These are phyloP conservation scores for Nakazawaea holstii DNA, from an alignment of 805 yeast species.

Conservation along the genomic window DNA sequence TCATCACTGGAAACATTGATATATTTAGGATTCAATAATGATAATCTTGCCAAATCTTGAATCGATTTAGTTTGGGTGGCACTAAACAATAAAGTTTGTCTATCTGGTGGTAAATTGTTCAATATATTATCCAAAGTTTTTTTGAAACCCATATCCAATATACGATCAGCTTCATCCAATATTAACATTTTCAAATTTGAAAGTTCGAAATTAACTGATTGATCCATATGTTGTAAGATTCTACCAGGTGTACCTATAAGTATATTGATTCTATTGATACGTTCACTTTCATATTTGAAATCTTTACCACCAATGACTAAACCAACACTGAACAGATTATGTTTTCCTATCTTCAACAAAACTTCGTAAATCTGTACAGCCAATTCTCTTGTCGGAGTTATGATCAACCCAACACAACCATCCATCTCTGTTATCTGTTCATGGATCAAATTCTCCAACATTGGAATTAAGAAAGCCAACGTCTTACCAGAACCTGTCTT, in stretches of 20 bases:
- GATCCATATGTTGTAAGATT: conserved; percentile 84
- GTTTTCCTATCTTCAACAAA: conserved; percentile 70
- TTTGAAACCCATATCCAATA: conserved; percentile 90
- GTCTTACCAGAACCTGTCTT: conserved; percentile 91
- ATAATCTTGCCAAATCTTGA: conserved; percentile 74
- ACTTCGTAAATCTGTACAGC: conserved; percentile 92
- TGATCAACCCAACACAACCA: conserved; percentile 83
- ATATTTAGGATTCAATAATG: conserved; percentile 59
- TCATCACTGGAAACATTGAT: conserved; percentile 36
- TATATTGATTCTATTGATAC: conserved; percentile 75
- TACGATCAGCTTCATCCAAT: conserved; percentile 88
- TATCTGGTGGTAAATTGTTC: conserved; percentile 66
- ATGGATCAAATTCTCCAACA: conserved; percentile 62
- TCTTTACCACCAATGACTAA: conserved; percentile 93
- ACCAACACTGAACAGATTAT: conserved; percentile 78
- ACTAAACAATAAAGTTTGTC: conserved; percentile 81
- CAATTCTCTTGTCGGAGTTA: conserved; percentile 90
- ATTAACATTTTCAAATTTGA: conserved; percentile 73
- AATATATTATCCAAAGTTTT: conserved; percentile 77
- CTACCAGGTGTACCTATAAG: conserved; percentile 92
- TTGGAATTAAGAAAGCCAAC: conserved; percentile 77
- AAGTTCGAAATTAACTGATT: conserved; percentile 74
- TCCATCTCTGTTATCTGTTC: conserved; percentile 77
- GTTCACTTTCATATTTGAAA: conserved; percentile 71
- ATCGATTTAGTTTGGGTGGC: conserved; percentile 88